Percentiles rank a stretch among this genome's conserved stretches.
phyloP scores from a whole-genome alignment of 345 rosid genomes.

The Citrus reticulata region DNA sequence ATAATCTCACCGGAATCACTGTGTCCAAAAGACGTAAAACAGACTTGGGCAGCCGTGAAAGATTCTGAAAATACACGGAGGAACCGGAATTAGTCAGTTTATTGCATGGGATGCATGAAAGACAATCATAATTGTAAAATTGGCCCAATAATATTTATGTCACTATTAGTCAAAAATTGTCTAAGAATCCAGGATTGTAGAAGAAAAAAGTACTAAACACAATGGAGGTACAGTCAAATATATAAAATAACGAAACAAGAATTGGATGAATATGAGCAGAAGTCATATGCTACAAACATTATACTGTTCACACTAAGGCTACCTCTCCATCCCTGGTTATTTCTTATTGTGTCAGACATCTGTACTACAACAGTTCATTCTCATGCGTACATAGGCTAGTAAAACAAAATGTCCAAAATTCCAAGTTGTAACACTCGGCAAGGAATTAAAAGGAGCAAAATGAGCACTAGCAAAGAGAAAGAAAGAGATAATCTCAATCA shows the following conservation, averaged over 20 bases:
- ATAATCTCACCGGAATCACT: constrained; percentile 62
- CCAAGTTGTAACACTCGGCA: neutral
- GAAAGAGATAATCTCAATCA: neutral
- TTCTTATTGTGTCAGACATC: neutral
- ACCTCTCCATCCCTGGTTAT: neutral
- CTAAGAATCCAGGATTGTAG: neutral
- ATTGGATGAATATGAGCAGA: neutral
- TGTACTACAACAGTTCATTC: neutral
- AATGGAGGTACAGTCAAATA: neutral
- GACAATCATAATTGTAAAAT: neutral
- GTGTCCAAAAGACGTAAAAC: constrained; percentile 83
- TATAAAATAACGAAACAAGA: neutral
- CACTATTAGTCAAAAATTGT: neutral
- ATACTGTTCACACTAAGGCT: neutral
- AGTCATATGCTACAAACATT: neutral
- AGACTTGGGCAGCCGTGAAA: constrained; percentile 84
- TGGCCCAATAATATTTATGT: neutral
- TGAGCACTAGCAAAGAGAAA: neutral
- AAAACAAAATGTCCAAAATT: neutral
- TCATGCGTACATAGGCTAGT: neutral
- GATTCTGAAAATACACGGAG: constrained; percentile 50
- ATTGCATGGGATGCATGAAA: neutral
- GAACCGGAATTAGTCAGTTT: neutral
- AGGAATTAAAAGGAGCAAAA: neutral
- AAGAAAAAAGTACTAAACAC: neutral